Percentiles rank a stretch among this genome's conserved stretches.
phyloP scores from a whole-genome alignment of 2,329 filamentous ascomycete species.

The Phaeosphaeria sp. region DNA sequence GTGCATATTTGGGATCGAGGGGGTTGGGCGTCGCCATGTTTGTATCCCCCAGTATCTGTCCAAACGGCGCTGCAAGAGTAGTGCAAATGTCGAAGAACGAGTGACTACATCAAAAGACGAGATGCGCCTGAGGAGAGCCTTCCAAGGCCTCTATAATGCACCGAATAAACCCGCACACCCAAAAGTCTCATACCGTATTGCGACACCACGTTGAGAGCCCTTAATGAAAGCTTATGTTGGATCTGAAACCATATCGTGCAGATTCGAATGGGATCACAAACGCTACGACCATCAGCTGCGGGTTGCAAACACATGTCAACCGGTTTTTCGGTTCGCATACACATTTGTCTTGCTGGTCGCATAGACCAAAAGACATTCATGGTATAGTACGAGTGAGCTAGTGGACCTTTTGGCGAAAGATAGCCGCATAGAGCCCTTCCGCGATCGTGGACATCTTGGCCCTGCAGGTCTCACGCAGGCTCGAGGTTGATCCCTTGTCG shows the following conservation, averaged over 20 bases:
- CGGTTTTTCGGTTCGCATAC: background rate
- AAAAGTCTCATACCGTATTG: background rate
- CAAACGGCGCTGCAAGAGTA: background rate
- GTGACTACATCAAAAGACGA: background rate
- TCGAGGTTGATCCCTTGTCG: background rate
- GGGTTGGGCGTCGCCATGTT: constrained; percentile 17
- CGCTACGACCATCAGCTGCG: constrained; percentile 24
- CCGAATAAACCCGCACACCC: constrained; percentile 1
- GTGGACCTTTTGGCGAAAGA: background rate
- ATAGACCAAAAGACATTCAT: background rate
- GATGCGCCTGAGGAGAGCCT: background rate
- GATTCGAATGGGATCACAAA: constrained; percentile 21
- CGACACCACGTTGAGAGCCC: background rate
- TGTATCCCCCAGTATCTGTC: background rate
- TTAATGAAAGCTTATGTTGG: constrained; percentile 14
- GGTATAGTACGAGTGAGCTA: background rate
- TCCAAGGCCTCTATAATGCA: constrained; percentile 7
- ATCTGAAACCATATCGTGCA: constrained; percentile 22
- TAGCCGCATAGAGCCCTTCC: background rate
- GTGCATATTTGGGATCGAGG: constrained; percentile 15
- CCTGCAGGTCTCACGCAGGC: background rate
- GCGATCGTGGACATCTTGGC: background rate
- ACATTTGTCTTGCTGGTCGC: background rate
- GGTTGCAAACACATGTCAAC: constrained; percentile 9
- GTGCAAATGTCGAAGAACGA: background rate